Evolutionary conservation across 129 eudicot species (phyloP).

Genomic region (Escallonia herrerae): DNA sequence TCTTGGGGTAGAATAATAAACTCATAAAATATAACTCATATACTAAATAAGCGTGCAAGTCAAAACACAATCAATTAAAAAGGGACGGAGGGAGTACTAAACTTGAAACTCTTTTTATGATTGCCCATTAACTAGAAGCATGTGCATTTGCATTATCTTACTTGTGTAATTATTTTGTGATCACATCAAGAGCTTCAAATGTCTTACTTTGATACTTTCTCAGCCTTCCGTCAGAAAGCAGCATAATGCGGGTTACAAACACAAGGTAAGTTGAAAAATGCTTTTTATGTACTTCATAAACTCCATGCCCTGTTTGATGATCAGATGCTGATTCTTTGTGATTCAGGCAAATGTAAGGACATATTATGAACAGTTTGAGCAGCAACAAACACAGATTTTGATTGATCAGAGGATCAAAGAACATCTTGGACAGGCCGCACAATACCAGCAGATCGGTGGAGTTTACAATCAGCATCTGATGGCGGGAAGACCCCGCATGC

Average conservation of each 20-base stretch:
- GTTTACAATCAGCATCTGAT: slow-evolving; percentile 46
- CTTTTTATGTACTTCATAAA: neutral
- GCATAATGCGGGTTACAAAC: slow-evolving; percentile 96
- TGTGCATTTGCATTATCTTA: no score
- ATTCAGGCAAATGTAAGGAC: slow-evolving; percentile 72
- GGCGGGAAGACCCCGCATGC: slow-evolving; percentile 47
- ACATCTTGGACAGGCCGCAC: slow-evolving; percentile 75
- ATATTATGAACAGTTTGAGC: slow-evolving; percentile 87
- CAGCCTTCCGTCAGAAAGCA: slow-evolving; percentile 98
- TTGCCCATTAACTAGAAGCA: no score
- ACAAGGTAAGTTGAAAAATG: slow-evolving; percentile 49
- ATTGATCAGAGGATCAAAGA: slow-evolving; percentile 90
- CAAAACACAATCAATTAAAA: no score
- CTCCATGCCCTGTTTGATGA: neutral
- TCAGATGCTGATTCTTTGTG: neutral
- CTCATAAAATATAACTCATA: no score
- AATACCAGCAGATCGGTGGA: slow-evolving; percentile 71
- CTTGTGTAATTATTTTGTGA: no score
- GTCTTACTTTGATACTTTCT: neutral
- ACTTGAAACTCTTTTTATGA: no score
- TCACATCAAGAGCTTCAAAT: no score
- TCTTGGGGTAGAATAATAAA: no score
- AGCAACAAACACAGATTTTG: slow-evolving; percentile 77
- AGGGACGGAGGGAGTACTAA: no score
- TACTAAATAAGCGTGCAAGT: no score